phyloP scores from a whole-genome alignment of 805 yeast species.

The Nakazawaea ernobii region DNA sequence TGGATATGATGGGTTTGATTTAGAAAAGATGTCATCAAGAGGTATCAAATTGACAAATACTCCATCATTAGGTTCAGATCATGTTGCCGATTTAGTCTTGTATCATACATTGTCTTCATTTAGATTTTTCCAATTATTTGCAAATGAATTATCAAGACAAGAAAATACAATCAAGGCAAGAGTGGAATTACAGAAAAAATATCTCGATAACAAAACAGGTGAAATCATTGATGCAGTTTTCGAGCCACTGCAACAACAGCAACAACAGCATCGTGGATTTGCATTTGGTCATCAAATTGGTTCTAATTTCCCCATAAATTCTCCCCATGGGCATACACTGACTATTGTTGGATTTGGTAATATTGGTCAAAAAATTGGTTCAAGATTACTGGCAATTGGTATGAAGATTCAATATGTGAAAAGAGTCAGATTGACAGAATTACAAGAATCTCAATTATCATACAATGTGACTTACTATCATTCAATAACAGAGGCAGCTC shows the following conservation, averaged over 20 bases:
- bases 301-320: conserved; percentile 34
- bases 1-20: conserved; percentile 41
- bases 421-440: conserved; percentile 35
- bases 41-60: conserved; percentile 26
- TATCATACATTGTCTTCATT: conserved; percentile 51
- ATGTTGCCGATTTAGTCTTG: conserved; percentile 60
- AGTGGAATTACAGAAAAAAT: conserved; percentile 27
- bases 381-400: conserved; percentile 50
- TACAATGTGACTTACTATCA: conserved; percentile 39
- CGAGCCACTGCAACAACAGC: no score
- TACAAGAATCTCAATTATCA: conserved; percentile 33
- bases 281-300: conserved; percentile 40
- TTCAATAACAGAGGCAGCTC: conserved; percentile 34
- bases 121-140: conserved; percentile 41
- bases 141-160: conserved; percentile 24
- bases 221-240: conserved; percentile 14
- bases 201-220: conserved; percentile 29
- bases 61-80: conserved; percentile 44
- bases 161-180: conserved; percentile 43
- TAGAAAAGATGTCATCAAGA: conserved; percentile 26
- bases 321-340: conserved; percentile 53
- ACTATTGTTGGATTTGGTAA: conserved; percentile 72
- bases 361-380: conserved; percentile 63
- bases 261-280: conserved; percentile 20
- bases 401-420: conserved; percentile 62